Percentiles rank a stretch among this genome's conserved stretches.
Conservation (phyloP, 2,329 filamentous ascomycete genomes). For the Geosmithia morbida region DNA sequence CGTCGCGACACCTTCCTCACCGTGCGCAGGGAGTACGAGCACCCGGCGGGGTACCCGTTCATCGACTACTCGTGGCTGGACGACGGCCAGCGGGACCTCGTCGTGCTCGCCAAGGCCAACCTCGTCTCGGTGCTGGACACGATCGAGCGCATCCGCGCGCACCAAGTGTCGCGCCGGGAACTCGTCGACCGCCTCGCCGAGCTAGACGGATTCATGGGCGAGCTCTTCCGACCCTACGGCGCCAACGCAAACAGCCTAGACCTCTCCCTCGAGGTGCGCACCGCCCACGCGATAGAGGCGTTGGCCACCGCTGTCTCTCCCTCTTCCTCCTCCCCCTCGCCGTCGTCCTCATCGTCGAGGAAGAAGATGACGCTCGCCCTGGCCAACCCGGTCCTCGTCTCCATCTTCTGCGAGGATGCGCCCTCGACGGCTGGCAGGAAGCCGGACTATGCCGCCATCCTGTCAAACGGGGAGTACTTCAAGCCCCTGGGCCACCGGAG, state of each 20-base stretch:
- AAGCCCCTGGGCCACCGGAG: conserved; percentile 8
- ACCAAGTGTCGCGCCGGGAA: conserved; percentile 2
- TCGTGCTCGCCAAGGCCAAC: conserved; percentile 13
- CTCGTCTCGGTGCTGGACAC: conserved; percentile 17
- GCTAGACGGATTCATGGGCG: conserved; percentile 15
- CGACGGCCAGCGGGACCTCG: conserved; percentile 7
- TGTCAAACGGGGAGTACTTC: conserved; percentile 10
- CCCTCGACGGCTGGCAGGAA: neutral
- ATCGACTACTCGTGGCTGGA: conserved; percentile 11
- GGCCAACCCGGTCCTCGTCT: conserved; percentile 9
- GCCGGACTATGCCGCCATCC: conserved; percentile 4
- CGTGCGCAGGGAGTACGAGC: conserved; percentile 11
- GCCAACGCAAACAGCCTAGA: conserved; percentile 6
- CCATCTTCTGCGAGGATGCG: conserved; percentile 13
- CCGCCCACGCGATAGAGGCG: conserved; percentile 15
- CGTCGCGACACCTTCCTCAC: conserved; percentile 12
- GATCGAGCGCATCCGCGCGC: conserved; percentile 4
- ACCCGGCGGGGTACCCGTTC: conserved; percentile 8
- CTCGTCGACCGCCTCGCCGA: conserved; percentile 13
- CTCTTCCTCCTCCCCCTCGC: no score
- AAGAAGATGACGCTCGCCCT: neutral
- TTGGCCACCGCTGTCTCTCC: conserved; percentile 8
- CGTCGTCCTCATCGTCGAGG: neutral
- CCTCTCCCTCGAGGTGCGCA: conserved; percentile 21
- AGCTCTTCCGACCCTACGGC: conserved; percentile 10